These are phyloP conservation scores for Xylariaceae sp. DNA, from an alignment of 2,329 filamentous ascomycete genomes.

Conservation along the genomic window DNA sequence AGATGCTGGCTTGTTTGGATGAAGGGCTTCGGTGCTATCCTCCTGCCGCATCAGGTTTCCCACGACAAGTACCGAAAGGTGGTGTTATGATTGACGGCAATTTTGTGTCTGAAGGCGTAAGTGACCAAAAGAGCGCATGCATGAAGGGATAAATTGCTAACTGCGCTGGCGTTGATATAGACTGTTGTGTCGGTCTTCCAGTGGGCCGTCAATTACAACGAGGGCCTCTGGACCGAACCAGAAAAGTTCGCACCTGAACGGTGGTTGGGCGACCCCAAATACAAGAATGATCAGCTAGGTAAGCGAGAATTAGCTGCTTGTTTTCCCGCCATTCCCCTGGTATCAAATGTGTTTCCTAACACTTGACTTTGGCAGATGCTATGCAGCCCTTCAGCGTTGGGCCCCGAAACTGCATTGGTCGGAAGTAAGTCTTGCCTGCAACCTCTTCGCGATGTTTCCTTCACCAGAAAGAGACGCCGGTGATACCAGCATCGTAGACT, in stretches of 20 bases:
- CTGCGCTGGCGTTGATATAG: conserved; percentile 17
- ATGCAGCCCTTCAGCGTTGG: no score
- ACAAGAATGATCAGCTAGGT: conserved; percentile 32
- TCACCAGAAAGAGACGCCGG: not conserved
- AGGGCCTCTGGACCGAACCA: conserved; percentile 36
- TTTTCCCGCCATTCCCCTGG: no score
- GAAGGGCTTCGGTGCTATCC: conserved; percentile 43
- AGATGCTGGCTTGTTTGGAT: conserved; percentile 39
- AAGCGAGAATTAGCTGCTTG: not conserved
- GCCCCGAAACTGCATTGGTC: no score
- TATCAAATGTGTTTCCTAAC: no score
- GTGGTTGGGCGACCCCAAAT: conserved; percentile 32
- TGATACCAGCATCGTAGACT: not conserved
- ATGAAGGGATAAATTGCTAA: no score
- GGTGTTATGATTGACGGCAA: conserved; percentile 25
- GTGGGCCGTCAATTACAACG: conserved; percentile 35
- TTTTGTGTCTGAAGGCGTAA: conserved; percentile 27
- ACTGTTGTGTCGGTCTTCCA: conserved; percentile 36
- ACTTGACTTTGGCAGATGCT: no score
- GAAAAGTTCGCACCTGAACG: conserved; percentile 38
- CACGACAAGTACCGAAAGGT: conserved; percentile 21
- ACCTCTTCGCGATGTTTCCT: no score
- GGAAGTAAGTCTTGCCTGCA: no score
- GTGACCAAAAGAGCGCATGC: not conserved
- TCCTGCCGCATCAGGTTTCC: conserved; percentile 25